Evolutionary conservation across 2,329 filamentous ascomycete species (phyloP), one percentile per base, ranked within the genome.

Genomic region (Simplicillium sp.): DNA sequence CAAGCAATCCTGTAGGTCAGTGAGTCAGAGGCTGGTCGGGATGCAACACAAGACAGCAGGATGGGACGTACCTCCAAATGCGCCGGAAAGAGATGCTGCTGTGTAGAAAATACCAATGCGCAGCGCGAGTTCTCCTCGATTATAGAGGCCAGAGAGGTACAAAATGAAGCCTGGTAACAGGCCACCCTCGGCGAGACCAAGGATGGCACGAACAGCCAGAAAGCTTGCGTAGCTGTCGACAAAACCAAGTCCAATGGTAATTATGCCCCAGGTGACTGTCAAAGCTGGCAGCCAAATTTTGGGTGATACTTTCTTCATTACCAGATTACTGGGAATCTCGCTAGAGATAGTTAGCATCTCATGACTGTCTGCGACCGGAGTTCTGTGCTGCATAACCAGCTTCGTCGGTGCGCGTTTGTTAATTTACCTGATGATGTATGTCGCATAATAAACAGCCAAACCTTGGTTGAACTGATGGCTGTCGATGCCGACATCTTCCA

Each of bases 71-170:
- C 75, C 67, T 57, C 44, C 43, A 52, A 82, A 82, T 1, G 77
- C 77, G 2, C 78, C 77, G 0, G 76, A 80, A 5, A 84, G 58
- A 1, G 77, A 80, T 0, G 79, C 77, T 2, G 78, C 77, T 1
- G 77, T 82, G 53, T 82, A 84, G 51, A 84, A 83, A 6, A 84
- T 61, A 25, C 78, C 80, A 38, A 84, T 80, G 4, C 80, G 66
- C 31, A 82, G 56, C 0, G 77, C 75, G 46, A 82, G 62, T 47
- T 82, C 77, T 1, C 68, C 64, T 15, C 77, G 65, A 14, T 67
- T 72, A 50, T 83, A 80, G 46, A 84, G 71, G 7, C 68, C 66
- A 0, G 77, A 80, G 11, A 85, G 66, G 50, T 84, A 84, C 2
- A 85, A 60, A 1, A 82, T 70, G 67, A 84, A 83, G 36, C 80